Evolutionary conservation across 1,284 basidiomycete species (phyloP).

Genomic region (Tylopilus sp.): DNA sequence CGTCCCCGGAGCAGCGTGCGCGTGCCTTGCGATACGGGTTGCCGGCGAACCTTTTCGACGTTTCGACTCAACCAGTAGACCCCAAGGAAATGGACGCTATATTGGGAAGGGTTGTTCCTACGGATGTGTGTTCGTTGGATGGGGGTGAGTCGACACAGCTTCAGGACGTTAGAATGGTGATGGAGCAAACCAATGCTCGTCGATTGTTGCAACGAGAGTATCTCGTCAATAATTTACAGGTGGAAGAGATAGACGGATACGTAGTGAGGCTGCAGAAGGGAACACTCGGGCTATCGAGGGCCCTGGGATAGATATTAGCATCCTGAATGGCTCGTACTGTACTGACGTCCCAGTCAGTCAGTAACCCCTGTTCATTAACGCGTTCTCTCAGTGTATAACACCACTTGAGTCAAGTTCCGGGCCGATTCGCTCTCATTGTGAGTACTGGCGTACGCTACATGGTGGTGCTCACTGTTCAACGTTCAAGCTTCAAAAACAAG

Average conservation of each 20-base stretch:
- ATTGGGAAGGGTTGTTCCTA: constrained; percentile 3
- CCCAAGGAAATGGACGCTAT: constrained; percentile 40
- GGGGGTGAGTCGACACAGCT: constrained; percentile 23
- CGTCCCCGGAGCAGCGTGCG: constrained; percentile 47
- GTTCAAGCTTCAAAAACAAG: no score
- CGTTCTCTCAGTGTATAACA: no score
- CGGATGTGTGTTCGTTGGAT: constrained; percentile 2
- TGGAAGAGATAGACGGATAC: constrained; percentile 47
- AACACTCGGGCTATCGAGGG: constrained; percentile 40
- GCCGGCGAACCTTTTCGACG: constrained; percentile 42
- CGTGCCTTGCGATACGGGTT: constrained; percentile 14
- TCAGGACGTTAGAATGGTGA: constrained; percentile 41
- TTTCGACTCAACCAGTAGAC: constrained; percentile 43
- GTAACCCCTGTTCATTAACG: no score
- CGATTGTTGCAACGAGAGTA: constrained; percentile 51
- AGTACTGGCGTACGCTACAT: no score
- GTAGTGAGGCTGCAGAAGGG: constrained; percentile 47
- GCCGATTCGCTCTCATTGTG: no score
- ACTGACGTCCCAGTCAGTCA: no score
- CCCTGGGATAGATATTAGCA: neutral
- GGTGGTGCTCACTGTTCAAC: no score
- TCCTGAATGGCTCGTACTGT: no score
- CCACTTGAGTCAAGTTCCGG: no score
- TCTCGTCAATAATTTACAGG: constrained; percentile 51
- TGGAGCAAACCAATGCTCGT: constrained; percentile 52